Conservation (phyloP, 2,329 filamentous ascomycete genomes). For the Xylaria hypoxylon region DNA sequence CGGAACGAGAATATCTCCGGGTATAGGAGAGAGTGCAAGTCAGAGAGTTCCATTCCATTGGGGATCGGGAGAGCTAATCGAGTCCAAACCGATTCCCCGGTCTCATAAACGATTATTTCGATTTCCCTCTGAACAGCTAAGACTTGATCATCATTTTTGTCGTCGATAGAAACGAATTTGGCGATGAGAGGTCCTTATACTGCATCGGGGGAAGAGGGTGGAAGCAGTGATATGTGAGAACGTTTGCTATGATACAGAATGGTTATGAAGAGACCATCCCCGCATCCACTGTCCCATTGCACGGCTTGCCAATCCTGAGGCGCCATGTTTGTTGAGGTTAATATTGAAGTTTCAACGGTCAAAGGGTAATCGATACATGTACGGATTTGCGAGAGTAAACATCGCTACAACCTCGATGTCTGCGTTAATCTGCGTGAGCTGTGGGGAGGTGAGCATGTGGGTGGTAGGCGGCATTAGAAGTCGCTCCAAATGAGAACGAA, state of each 20-base stretch:
- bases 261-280: conserved; percentile 24
- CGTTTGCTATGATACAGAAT: conserved; percentile 18
- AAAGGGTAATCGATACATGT: too few relatives aligned
- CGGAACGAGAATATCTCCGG: conserved; percentile 24
- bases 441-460: too few relatives aligned
- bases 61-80: conserved; percentile 16
- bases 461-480: too few relatives aligned
- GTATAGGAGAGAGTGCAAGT: conserved; percentile 24
- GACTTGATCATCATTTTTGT: conserved; percentile 16
- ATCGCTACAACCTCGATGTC: too few relatives aligned
- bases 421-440: too few relatives aligned
- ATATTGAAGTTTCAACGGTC: too few relatives aligned
- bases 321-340: conserved; percentile 22
- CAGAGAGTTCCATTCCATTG: conserved; percentile 8
- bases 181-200: conserved; percentile 21
- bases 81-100: conserved; percentile 23
- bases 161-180: conserved; percentile 14
- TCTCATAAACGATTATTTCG: conserved; percentile 17
- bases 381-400: too few relatives aligned
- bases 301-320: conserved; percentile 22
- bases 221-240: conserved; percentile 24
- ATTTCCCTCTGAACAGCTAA: conserved; percentile 19
- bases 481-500: too few relatives aligned
- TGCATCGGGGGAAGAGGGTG: conserved; percentile 16
- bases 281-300: conserved; percentile 23